Percentiles rank a stretch among this genome's conserved stretches.
phyloP scores from a whole-genome alignment of 2,329 filamentous ascomycete genomes.

The Fusarium neocosmosporiellum region DNA sequence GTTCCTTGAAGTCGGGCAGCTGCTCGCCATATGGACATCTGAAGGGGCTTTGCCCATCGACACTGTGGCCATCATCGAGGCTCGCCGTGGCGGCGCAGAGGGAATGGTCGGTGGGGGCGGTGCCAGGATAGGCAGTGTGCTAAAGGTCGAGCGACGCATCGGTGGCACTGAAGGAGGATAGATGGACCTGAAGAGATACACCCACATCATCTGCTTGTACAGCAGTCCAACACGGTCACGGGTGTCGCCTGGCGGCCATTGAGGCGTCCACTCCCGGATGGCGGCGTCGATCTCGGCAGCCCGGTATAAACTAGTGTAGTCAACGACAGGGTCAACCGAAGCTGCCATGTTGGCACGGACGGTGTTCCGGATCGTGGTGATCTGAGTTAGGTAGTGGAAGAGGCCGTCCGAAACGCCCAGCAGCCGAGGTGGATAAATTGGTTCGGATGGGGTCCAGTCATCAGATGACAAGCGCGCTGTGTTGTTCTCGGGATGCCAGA shows the following conservation, averaged over 20 bases:
- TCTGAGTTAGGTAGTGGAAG: conserved; percentile 81
- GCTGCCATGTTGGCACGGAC: conserved; percentile 75
- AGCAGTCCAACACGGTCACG: conserved; percentile 67
- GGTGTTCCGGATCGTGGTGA: conserved; percentile 79
- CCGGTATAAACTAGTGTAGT: conserved; percentile 77
- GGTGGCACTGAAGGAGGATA: conserved; percentile 60
- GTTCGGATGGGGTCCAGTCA: conserved; percentile 55
- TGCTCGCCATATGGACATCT: conserved; percentile 41
- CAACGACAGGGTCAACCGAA: conserved; percentile 74
- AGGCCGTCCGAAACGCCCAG: conserved; percentile 86
- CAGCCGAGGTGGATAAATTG: conserved; percentile 66
- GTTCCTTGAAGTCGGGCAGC: conserved; percentile 49
- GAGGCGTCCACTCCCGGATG: conserved; percentile 79
- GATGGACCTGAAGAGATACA: conserved; percentile 71
- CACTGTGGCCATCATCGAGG: conserved; percentile 50
- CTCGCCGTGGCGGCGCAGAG: conserved; percentile 43
- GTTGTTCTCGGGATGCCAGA: conserved; percentile 59
- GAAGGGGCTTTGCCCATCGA: conserved; percentile 34
- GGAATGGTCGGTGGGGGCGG: conserved; percentile 24
- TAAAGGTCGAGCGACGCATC: conserved; percentile 47
- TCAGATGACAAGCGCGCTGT: conserved; percentile 54
- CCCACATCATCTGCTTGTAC: conserved; percentile 75
- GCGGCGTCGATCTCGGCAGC: conserved; percentile 81
- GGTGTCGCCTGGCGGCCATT: conserved; percentile 67
- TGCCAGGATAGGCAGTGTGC: conserved; percentile 39